These are phyloP conservation scores for Diaporthe sp. DNA, from an alignment of 2,329 filamentous ascomycete species.

Conservation along the genomic window DNA sequence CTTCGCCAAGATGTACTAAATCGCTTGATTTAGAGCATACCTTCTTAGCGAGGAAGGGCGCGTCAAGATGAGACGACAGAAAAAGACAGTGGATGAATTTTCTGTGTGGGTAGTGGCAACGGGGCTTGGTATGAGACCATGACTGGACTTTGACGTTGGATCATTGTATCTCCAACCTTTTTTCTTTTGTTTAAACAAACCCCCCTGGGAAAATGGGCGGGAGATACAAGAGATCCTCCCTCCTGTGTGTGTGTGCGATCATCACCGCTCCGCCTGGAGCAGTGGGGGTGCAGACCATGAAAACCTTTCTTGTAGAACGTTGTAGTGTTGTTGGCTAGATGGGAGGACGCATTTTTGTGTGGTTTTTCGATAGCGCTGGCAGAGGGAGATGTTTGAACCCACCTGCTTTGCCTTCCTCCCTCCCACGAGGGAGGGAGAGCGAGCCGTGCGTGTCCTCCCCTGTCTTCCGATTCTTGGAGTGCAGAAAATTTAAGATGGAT, in stretches of 20 bases:
- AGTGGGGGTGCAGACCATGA: constrained; percentile 4
- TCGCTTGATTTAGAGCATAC: background rate
- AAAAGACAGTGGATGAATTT: background rate
- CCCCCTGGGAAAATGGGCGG: background rate
- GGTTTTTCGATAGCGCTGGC: constrained; percentile 21
- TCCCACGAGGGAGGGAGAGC: background rate
- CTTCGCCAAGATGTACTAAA: constrained; percentile 41
- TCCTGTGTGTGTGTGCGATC: background rate
- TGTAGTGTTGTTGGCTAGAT: constrained; percentile 8
- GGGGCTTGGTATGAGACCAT: constrained; percentile 41
- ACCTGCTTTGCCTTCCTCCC: background rate
- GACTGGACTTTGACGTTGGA: constrained; percentile 35
- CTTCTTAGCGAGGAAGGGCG: background rate
- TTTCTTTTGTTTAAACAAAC: constrained; percentile 35
- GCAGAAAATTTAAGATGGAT: constrained; percentile 30
- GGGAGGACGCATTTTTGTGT: background rate
- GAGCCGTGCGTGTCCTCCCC: constrained; percentile 27
- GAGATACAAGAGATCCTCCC: constrained; percentile 25
- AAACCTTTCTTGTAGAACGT: constrained; percentile 27
- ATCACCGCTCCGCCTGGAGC: background rate
- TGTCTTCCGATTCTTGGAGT: constrained; percentile 32
- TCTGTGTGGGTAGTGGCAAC: background rate
- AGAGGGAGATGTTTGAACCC: constrained; percentile 26
- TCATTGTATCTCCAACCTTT: constrained; percentile 36
- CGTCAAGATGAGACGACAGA: constrained; percentile 5